A percentile compares a stretch with the other conserved stretches of the same genome.
Evolutionary conservation across 306 rosid genomes (phyloP).

Genomic region (Vicia faba): DNA sequence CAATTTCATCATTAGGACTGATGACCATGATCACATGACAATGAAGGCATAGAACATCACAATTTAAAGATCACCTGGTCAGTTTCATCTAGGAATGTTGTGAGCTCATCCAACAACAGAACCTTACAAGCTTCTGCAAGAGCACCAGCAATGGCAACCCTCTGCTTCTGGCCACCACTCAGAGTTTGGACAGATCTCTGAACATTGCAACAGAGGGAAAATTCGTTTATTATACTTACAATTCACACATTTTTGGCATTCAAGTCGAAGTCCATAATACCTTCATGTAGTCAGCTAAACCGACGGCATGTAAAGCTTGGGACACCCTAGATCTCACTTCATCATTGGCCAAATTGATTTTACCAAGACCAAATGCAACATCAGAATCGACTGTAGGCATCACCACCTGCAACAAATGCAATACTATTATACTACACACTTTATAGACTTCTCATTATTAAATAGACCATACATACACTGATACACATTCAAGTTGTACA

Average conservation of each 20-base stretch:
- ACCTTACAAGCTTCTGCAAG: slow-evolving; percentile 88
- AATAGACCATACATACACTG: neutral
- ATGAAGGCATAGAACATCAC: slow-evolving; percentile 6
- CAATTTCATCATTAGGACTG: neutral
- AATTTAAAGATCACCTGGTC: slow-evolving; percentile 65
- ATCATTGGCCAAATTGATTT: slow-evolving; percentile 57
- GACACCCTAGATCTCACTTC: slow-evolving; percentile 75
- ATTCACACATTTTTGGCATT: slow-evolving; percentile 10
- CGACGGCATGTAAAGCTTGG: slow-evolving; percentile 67
- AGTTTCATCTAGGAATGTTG: slow-evolving; percentile 79
- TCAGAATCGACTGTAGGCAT: slow-evolving; percentile 89
- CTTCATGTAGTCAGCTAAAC: slow-evolving; percentile 71
- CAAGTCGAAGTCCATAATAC: slow-evolving; percentile 41
- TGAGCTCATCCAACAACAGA: slow-evolving; percentile 79
- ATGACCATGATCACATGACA: neutral
- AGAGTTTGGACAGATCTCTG: slow-evolving; percentile 90
- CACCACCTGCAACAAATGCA: slow-evolving; percentile 62
- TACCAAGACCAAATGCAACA: slow-evolving; percentile 90
- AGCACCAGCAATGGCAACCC: slow-evolving; percentile 93
- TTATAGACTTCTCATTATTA: slow-evolving; percentile 9
- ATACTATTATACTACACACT: slow-evolving; percentile 5
- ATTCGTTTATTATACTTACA: slow-evolving; percentile 10
- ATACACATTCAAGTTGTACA: slow-evolving; percentile 13
- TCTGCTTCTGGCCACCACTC: slow-evolving; percentile 93
- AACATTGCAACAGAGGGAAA: slow-evolving; percentile 35